Conservation (phyloP, 352 stramenopile genomes). For the Phytophthora sp. region DNA sequence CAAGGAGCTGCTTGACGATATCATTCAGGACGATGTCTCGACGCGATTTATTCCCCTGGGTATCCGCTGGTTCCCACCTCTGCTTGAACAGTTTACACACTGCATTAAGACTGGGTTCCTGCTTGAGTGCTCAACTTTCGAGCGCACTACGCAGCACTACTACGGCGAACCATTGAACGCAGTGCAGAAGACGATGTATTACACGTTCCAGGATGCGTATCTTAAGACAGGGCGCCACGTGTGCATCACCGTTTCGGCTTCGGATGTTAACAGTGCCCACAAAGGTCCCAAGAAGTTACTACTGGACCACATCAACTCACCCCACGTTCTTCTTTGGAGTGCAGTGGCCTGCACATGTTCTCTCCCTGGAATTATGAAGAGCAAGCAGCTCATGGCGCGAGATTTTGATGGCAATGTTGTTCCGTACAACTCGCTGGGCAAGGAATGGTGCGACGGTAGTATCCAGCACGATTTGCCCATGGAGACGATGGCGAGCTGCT, state of each 20-base stretch:
- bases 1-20: slow-evolving; percentile 78
- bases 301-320: slow-evolving; percentile 94
- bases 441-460: slow-evolving; percentile 94
- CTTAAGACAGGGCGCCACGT: slow-evolving; percentile 93
- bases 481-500: slow-evolving; percentile 93
- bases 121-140: slow-evolving; percentile 81
- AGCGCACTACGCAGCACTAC: slow-evolving; percentile 93
- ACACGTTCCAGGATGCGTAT: slow-evolving; percentile 95
- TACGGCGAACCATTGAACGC: slow-evolving; percentile 77
- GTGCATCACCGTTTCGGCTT: slow-evolving; percentile 94
- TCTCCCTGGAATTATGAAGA: slow-evolving; percentile 93
- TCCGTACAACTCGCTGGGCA: slow-evolving; percentile 92
- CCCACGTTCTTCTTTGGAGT: slow-evolving; percentile 91
- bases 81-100: slow-evolving; percentile 87
- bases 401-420: slow-evolving; percentile 87
- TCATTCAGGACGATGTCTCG: slow-evolving; percentile 66
- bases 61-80: slow-evolving; percentile 83
- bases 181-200: slow-evolving; percentile 60
- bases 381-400: slow-evolving; percentile 85
- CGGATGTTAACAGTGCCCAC: slow-evolving; percentile 83
- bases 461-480: slow-evolving; percentile 94
- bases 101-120: slow-evolving; percentile 93
- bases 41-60: slow-evolving; percentile 57
- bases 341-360: slow-evolving; percentile 92
- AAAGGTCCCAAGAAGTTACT: slow-evolving; percentile 85